A percentile compares a stretch with the other conserved stretches of the same genome.
These are phyloP conservation scores for Puccinia coronata DNA, from an alignment of 1,284 basidiomycete species.

Conservation along the genomic window DNA sequence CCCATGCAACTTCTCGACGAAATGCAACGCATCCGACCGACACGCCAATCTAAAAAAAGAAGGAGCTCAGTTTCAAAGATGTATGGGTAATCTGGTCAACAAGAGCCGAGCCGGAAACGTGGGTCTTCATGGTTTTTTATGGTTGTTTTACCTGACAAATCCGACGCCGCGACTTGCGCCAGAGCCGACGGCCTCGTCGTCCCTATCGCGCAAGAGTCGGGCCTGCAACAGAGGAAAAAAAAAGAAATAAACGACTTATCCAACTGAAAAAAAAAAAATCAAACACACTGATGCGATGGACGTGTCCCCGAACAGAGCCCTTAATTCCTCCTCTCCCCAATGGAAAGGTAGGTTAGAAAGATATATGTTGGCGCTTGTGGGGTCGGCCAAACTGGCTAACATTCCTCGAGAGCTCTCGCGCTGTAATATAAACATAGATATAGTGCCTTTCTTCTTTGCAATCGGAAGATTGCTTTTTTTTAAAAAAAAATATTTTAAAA, in stretches of 20 bases:
- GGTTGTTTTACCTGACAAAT: slow-evolving; percentile 33
- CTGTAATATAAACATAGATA: no score
- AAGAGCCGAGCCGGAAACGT: background rate
- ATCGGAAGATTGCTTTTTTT: no score
- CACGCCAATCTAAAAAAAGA: slow-evolving; percentile 1
- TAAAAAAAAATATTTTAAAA: background rate
- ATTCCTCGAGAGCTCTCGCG: slow-evolving; percentile 42
- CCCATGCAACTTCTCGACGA: slow-evolving; percentile 34
- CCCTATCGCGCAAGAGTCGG: slow-evolving; percentile 33
- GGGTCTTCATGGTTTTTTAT: background rate
- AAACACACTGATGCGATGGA: slow-evolving; percentile 24
- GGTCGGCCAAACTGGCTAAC: slow-evolving; percentile 38
- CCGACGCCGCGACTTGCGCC: slow-evolving; percentile 34
- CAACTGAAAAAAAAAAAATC: background rate
- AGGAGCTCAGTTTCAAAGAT: background rate
- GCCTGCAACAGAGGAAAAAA: background rate
- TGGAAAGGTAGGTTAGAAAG: slow-evolving; percentile 36
- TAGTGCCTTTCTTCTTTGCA: no score
- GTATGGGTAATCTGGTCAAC: background rate
- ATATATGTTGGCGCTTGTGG: slow-evolving; percentile 40
- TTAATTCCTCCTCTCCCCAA: slow-evolving; percentile 33
- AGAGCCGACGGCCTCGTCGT: slow-evolving; percentile 26
- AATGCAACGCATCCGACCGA: slow-evolving; percentile 25
- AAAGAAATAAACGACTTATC: background rate
- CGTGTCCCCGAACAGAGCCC: slow-evolving; percentile 32